Conservation (phyloP, 2,329 filamentous ascomycete species). For the Aspergillus arachidicola region DNA sequence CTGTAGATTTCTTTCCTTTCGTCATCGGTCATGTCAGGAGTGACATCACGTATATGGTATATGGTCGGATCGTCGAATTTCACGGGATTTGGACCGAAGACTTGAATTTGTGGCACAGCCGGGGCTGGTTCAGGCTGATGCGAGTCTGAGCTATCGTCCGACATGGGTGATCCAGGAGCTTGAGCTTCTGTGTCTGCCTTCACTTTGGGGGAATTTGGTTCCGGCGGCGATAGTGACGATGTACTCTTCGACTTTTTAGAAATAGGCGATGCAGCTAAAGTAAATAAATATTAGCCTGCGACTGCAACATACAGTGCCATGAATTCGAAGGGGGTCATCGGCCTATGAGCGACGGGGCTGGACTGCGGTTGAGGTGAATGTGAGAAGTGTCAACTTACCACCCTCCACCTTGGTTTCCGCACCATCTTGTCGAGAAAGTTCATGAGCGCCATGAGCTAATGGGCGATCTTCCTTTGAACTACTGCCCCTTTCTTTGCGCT, state of each 20-base stretch:
- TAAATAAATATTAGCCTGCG: background rate
- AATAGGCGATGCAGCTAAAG: constrained; percentile 38
- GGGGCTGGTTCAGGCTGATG: constrained; percentile 64
- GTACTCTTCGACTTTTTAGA: constrained; percentile 43
- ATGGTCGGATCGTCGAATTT: constrained; percentile 90
- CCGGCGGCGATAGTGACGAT: constrained; percentile 44
- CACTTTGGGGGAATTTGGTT: constrained; percentile 46
- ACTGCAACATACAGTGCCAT: background rate
- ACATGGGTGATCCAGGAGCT: constrained; percentile 65
- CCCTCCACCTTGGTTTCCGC: constrained; percentile 60
- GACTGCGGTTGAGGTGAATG: background rate
- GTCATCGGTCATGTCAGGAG: constrained; percentile 76
- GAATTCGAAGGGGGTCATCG: background rate
- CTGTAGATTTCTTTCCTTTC: constrained; percentile 86
- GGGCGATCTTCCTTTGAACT: constrained; percentile 63
- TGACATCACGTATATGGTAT: constrained; percentile 83
- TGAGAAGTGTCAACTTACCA: constrained; percentile 36
- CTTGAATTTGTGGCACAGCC: constrained; percentile 73
- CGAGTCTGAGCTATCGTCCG: constrained; percentile 59
- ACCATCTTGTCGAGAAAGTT: constrained; percentile 65
- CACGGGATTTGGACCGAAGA: constrained; percentile 88
- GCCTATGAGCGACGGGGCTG: background rate
- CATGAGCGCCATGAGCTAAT: constrained; percentile 64
- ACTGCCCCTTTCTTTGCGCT: constrained; percentile 69
- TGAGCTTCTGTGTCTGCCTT: constrained; percentile 56